phyloP scores from a whole-genome alignment of 179 eudicot genomes.

The Drosera spatulata region DNA sequence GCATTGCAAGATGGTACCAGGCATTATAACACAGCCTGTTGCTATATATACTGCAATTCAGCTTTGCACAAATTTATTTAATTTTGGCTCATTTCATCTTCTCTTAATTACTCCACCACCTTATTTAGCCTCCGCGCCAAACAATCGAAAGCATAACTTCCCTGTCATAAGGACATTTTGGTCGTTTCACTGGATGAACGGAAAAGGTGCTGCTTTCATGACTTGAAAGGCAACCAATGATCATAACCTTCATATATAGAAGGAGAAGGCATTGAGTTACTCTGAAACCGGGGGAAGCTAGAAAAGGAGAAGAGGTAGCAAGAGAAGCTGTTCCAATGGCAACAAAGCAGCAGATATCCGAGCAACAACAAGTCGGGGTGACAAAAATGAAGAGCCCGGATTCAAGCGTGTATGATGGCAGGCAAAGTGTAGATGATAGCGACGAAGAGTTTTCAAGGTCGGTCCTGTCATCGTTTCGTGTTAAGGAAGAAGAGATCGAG shows the following conservation, averaged over 20 bases:
- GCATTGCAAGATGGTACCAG: no score
- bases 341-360: constrained; percentile 17
- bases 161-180: constrained; percentile 11
- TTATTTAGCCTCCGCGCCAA: no score
- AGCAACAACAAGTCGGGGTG: constrained; percentile 18
- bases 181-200: constrained; percentile 18
- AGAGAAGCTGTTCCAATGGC: constrained; percentile 5
- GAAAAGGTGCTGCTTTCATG: constrained; percentile 7
- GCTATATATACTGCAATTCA: no score
- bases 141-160: no score
- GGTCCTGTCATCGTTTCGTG: constrained; percentile 23
- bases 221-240: constrained; percentile 18
- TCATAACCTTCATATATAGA: constrained; percentile 16
- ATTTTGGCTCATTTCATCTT: no score
- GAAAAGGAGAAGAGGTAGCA: constrained; percentile 1
- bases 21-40: no score
- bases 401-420: constrained; percentile 15
- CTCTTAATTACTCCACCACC: no score
- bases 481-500: constrained; percentile 49
- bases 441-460: constrained; percentile 32
- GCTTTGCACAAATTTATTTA: no score
- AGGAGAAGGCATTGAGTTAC: constrained; percentile 11
- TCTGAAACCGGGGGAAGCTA: constrained; percentile 2
- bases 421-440: constrained; percentile 7
- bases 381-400: constrained; percentile 22